Evolutionary conservation across 768 basidiomycete species (phyloP), one percentile per base, ranked within the genome.

Genomic region (Boletus rubropictus): DNA sequence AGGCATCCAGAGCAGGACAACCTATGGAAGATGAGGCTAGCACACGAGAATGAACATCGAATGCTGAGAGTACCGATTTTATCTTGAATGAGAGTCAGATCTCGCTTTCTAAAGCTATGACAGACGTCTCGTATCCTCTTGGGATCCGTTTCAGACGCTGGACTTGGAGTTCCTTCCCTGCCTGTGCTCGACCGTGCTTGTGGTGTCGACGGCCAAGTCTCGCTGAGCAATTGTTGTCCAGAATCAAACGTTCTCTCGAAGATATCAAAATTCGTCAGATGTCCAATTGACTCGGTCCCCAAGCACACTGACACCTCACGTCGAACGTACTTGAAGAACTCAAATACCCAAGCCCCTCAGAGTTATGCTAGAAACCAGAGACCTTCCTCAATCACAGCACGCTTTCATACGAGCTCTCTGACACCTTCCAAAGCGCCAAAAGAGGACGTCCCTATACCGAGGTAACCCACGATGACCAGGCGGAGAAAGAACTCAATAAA

Each of bases 281-380:
- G n/a, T n/a, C n/a, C n/a, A n/a, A n/a, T n/a, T n/a, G n/a, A n/a
- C n/a, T n/a, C n/a, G 1, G 25, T 27, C 25, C 25, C 25, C 25
- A 22, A 12, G 38, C 24, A 10, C 15, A 20, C 20, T 27, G 28
- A 20, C 38, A 52, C 46, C 10, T 43, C 22, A 60, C 60, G 55
- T 51, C 54, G 34, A 64, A 55, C 31, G 53, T 64, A 4, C 44
- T 54, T 8, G 65, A 61, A 44, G 39, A 46, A 27, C 44, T 38
- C 31, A 42, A 59, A 27, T 39, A 21, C 9, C 56, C 66, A 18
- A 61, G 57, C 14, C 7, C 40, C 0, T 67, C 65, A 22, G 59
- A 60, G 5, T 67, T 63, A 48, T 69, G 65, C 48, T 61, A 68
- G 48, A 67, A 69, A 25, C 50, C n/a, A n/a, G n/a, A n/a, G n/a